A percentile compares a stretch with the other conserved stretches of the same genome.
These are phyloP conservation scores for Cladobotryum mycophilum DNA, from an alignment of 2,329 filamentous ascomycete genomes.

Conservation along the genomic window DNA sequence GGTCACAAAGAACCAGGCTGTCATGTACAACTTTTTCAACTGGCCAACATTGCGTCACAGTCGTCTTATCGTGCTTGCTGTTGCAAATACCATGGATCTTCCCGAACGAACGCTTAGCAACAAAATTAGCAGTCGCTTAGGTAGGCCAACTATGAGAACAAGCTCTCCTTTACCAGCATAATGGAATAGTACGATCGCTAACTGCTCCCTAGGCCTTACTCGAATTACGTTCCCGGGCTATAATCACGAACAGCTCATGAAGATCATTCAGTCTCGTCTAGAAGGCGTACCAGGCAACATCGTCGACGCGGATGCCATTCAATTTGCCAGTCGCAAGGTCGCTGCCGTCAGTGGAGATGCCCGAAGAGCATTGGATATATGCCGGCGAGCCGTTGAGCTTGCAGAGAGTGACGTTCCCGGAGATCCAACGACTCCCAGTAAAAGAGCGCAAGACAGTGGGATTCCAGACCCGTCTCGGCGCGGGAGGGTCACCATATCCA, in stretches of 20 bases:
- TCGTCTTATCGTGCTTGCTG: constrained; percentile 88
- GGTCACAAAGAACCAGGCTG: constrained; percentile 96
- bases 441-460: constrained; percentile 29
- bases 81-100: constrained; percentile 98
- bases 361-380: constrained; percentile 87
- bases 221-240: constrained; percentile 97
- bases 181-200: background rate
- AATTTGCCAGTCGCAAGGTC: constrained; percentile 94
- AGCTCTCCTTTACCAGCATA: too few species aligned
- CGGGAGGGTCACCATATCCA: constrained; percentile 77
- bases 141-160: constrained; percentile 21
- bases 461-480: constrained; percentile 21
- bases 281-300: constrained; percentile 83
- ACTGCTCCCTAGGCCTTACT: constrained; percentile 54
- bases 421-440: constrained; percentile 57
- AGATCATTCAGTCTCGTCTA: constrained; percentile 91
- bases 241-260: constrained; percentile 94
- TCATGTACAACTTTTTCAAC: constrained; percentile 99
- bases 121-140: constrained; percentile 90
- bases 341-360: constrained; percentile 95
- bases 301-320: constrained; percentile 86
- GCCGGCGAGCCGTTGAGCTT: constrained; percentile 87
- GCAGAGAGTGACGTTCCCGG: constrained; percentile 64
- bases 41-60: constrained; percentile 92
- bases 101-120: constrained; percentile 94